Base-by-base conservation (phyloP, 306 rosid genomes). In the Gillenia trifoliata region DNA sequence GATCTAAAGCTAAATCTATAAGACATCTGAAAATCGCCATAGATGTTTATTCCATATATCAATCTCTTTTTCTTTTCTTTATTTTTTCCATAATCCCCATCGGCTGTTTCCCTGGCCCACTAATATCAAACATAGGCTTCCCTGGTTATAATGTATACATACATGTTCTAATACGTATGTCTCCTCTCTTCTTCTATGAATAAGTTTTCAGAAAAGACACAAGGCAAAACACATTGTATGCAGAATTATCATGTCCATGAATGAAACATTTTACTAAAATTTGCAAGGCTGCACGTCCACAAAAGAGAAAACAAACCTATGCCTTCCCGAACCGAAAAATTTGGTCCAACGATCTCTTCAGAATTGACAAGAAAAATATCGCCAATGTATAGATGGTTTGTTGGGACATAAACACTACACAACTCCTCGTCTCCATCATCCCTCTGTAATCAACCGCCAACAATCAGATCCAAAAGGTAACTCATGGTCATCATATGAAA, bases 371-470 rank as follows among this genome's bases (percentile, higher is more conserved):
- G 88, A 65, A 88, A 73, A 57, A 92, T 81, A 66, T 92, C 98
- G 4, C 98, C 98, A 56, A 92, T 88, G 76, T 90, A 92, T 12
- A 92, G 89, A 85, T 90, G 96, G 87, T 92, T 92, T 11, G 98
- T 92, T 29, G 98, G 98, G 86, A 92, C 93, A 83, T 88, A 92
- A 80, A 92, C 98, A 77, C 98, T 92, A 69, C 98, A 92, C 65
- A 92, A 78, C 83, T 92, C 94, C 84, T 92, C 98, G 63, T 90
- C 96, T 80, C 92, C 93, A 49, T 88, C 84, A 25, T 92, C 93
- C 77, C 79, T 83, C 98, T 92, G 92, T 31, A 79, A 28, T 55
- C 64, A 75, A 68, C 57, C 76, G 45, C 38, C 4, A 60, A 71
- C 23, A 29, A 75, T 75, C 59, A 75, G 75, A 69, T 50, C 3